Base-by-base conservation (phyloP, 2,329 filamentous ascomycete species). In the Hypoxylon sp. region DNA sequence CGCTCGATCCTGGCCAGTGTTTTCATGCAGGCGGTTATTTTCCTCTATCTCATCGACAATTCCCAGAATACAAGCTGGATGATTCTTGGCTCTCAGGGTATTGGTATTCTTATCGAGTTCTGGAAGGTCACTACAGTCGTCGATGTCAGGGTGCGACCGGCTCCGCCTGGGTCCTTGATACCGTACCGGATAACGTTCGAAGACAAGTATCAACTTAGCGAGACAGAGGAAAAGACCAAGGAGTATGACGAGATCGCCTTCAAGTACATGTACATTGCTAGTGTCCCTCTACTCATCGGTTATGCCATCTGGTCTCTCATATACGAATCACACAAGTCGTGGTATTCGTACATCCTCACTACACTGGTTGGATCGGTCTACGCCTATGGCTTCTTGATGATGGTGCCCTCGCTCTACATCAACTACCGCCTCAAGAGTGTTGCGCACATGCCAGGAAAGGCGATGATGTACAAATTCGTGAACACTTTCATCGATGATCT, bases 401-500 rank as follows among this genome's bases (percentile, higher is more conserved):
- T 99, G 94, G 89, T 99, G 6, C 94, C 94, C 9, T 89, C 86
- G 52, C 79, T 99, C 23, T 99, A 97, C 78, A 99, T 99, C 84
- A 99, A 99, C 81, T 99, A 99, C 78, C 87, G 93, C 8, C 84
- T 99, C 62, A 96, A 93, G 81, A 88, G 86, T 62, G 90, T 97
- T 23, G 94, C 94, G 7, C 94, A 99, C 75, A 96, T 99, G 93
- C 92, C 94, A 1, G 90, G 82, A 62, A 93, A 91, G 75, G 91
- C 94, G 36, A 94, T 99, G 91, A 93, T 87, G 71, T 97, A 97
- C 82, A 97, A 97, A 76, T 96, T 96, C 75, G 78, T 97, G 60
- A 97, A 97, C 77, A 97, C 94, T 4, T 99, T 99, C 71, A 97
- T 99, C 70, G 94, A 99, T 73, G 94, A 99, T 69, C 79, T 99